Conservation (phyloP, 208 protist species). For the Leishmania mexicana region DNA sequence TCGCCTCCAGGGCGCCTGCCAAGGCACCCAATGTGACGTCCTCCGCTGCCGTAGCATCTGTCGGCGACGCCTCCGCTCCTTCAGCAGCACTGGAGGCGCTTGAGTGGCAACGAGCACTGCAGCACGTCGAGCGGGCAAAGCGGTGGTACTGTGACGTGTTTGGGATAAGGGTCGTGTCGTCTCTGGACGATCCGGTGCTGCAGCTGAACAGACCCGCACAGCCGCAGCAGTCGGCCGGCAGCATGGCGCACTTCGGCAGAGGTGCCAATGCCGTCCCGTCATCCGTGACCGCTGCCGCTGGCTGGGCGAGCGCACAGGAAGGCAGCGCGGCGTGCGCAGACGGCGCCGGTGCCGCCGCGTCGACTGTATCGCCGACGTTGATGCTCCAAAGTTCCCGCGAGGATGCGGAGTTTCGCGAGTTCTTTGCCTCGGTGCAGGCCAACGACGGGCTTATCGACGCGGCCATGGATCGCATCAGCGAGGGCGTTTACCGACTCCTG, state of each 20-base stretch:
- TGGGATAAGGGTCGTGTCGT: constrained; percentile 36
- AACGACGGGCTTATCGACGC: constrained; percentile 68
- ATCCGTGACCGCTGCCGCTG: background rate
- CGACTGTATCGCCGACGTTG: constrained; percentile 1
- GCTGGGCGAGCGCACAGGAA: background rate
- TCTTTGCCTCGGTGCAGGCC: constrained; percentile 51
- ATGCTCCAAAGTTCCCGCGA: constrained; percentile 41
- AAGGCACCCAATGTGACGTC: background rate
- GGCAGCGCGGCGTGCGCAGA: background rate
- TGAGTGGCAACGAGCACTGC: constrained; percentile 27
- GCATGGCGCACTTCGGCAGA: constrained; percentile 23
- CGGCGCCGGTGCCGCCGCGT: background rate
- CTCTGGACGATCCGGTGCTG: constrained; percentile 5
- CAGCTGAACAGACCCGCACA: constrained; percentile 24
- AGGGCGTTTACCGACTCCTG: constrained; percentile 54
- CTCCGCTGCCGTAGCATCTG: background rate
- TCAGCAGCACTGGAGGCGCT: background rate
- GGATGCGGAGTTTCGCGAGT: constrained; percentile 69
- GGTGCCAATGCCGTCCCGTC: constrained; percentile 18
- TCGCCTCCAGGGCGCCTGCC: constrained; percentile 4
- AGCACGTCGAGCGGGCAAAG: constrained; percentile 47
- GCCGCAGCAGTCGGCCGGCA: constrained; percentile 12
- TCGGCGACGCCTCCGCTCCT: background rate
- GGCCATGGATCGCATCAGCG: constrained; percentile 64
- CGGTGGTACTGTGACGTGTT: constrained; percentile 60